phyloP scores from a whole-genome alignment of 139 green algal species.

The Chlorella sp. region DNA sequence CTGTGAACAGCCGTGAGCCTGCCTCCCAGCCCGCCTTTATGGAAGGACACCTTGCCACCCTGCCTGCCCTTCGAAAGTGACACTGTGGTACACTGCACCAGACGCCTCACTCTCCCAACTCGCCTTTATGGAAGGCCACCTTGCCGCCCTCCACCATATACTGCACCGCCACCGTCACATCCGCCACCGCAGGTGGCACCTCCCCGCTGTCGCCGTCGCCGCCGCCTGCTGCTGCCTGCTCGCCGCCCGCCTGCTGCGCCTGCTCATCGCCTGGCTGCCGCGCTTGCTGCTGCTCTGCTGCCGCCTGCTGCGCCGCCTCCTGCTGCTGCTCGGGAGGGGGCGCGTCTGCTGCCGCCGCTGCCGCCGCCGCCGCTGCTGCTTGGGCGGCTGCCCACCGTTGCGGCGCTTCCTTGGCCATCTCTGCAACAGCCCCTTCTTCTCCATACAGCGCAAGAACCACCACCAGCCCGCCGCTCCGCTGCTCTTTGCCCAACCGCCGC shows the following conservation, averaged over 20 bases:
- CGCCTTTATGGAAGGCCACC: slow-evolving; percentile 37
- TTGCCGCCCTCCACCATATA: slow-evolving; percentile 51
- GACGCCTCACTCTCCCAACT: too few species aligned
- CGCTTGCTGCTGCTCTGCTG: not conserved
- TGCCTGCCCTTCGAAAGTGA: too few species aligned
- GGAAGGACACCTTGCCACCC: too few species aligned
- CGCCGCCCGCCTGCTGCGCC: too few species aligned
- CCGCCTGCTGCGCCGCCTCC: not conserved
- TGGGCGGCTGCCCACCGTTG: not conserved
- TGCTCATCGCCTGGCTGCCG: not conserved
- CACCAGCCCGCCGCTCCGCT: slow-evolving; percentile 48
- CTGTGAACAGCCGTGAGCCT: too few species aligned
- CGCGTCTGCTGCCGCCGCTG: not conserved
- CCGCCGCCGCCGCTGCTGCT: not conserved
- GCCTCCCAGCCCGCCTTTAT: too few species aligned
- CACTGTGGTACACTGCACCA: too few species aligned
- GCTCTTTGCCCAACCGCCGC: slow-evolving; percentile 46
- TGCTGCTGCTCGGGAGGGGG: not conserved
- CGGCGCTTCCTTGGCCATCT: slow-evolving; percentile 1
- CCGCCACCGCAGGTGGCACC: slow-evolving; percentile 35
- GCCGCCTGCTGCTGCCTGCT: not conserved
- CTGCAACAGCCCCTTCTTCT: slow-evolving; percentile 34
- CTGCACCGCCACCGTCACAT: slow-evolving; percentile 62
- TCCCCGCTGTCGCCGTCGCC: slow-evolving; percentile 16
- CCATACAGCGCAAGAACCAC: slow-evolving; percentile 62